These are phyloP conservation scores for Gloeopeniophorella convolvens DNA, from an alignment of 768 basidiomycete species.

Conservation along the genomic window DNA sequence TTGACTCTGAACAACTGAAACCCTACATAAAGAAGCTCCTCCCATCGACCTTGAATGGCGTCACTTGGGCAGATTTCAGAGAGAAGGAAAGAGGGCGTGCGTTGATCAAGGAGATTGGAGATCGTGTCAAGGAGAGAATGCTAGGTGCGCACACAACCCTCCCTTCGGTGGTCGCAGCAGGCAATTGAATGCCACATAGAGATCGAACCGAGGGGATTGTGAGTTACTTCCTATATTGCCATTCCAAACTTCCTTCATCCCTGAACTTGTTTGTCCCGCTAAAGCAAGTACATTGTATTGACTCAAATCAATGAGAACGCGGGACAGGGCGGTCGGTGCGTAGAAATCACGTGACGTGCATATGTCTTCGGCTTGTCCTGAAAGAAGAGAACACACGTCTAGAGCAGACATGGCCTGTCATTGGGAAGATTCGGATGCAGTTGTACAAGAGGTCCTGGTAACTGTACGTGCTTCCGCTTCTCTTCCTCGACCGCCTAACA, in stretches of 20 bases:
- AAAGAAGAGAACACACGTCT: constrained; percentile 10
- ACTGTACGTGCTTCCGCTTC: constrained; percentile 50
- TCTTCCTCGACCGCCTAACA: constrained; percentile 12
- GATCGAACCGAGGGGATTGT: constrained; percentile 79
- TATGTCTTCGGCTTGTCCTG: constrained; percentile 2
- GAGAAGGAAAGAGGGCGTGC: constrained; percentile 64
- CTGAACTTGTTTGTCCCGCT: constrained; percentile 14
- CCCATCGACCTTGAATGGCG: constrained; percentile 56
- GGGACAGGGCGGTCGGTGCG: constrained; percentile 80
- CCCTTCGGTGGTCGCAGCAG: constrained; percentile 2
- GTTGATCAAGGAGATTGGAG: constrained; percentile 82
- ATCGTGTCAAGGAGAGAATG: constrained; percentile 83
- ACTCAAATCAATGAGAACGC: constrained; percentile 82
- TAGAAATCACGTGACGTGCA: constrained; percentile 9
- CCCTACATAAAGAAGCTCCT: constrained; percentile 80
- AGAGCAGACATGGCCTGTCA: constrained; percentile 81
- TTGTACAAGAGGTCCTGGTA: constrained; percentile 70
- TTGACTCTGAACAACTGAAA: constrained; percentile 68
- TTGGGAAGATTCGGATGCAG: constrained; percentile 81
- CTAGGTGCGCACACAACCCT: constrained; percentile 32
- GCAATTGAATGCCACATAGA: constrained; percentile 31
- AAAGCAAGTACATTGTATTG: constrained; percentile 80
- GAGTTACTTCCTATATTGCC: background rate
- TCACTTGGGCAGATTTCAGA: constrained; percentile 59
- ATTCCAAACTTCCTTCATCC: background rate